Evolutionary conservation across 208 protist genomes (phyloP).

Genomic region (Tritrichomonas musculus): DNA sequence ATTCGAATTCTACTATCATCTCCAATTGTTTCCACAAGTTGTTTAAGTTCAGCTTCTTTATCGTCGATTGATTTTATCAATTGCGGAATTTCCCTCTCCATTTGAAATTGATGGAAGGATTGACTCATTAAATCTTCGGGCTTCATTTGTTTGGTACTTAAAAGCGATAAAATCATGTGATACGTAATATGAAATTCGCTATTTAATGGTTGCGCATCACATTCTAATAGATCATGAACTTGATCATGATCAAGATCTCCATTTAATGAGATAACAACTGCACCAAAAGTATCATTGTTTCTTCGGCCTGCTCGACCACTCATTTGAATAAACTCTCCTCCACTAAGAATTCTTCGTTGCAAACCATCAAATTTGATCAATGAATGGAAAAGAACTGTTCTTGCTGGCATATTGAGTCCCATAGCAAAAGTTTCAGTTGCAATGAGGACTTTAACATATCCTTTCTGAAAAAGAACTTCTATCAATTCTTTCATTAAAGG

Average conservation of each 20-base stretch:
- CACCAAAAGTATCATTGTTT: constrained; percentile 27
- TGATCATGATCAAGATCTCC: neutral
- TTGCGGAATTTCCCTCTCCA: neutral
- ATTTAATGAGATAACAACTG: neutral
- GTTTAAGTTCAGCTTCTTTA: neutral
- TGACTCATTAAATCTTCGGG: neutral
- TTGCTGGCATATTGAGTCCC: constrained; percentile 41
- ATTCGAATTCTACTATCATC: neutral
- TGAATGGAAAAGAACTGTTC: constrained; percentile 29
- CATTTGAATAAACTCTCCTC: constrained; percentile 42
- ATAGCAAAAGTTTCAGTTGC: constrained; percentile 44
- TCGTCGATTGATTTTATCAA: neutral
- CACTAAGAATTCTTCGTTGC: neutral
- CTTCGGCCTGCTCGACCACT: constrained; percentile 35
- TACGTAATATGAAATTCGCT: constrained; percentile 13
- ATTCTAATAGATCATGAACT: neutral
- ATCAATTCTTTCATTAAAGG: constrained; percentile 40
- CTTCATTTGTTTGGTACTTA: neutral
- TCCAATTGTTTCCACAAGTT: neutral
- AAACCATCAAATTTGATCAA: constrained; percentile 35
- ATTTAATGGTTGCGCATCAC: neutral
- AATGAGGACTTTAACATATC: constrained; percentile 33
- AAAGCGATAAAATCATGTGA: neutral
- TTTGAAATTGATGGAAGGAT: constrained; percentile 27
- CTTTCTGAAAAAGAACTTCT: constrained; percentile 37